Percentiles rank a stretch among this genome's conserved stretches.
Evolutionary conservation across 2,329 filamentous ascomycete species (phyloP).

Genomic region (Scytalidium lignicola): DNA sequence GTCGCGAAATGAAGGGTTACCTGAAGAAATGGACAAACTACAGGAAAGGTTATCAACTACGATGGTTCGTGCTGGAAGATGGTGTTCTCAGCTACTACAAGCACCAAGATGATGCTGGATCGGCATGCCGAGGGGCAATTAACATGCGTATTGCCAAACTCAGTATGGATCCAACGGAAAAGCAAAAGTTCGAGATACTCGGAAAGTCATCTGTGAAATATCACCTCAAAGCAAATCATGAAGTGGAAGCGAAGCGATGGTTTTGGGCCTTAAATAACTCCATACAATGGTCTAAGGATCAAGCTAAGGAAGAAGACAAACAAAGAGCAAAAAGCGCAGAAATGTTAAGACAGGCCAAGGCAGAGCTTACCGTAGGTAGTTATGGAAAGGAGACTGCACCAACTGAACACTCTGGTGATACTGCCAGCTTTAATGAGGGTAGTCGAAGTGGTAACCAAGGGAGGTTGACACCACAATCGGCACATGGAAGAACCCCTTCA

Average conservation of each 20-base stretch:
- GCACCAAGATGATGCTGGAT: slow-evolving; percentile 94
- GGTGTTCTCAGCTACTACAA: slow-evolving; percentile 98
- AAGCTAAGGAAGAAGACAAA: slow-evolving; percentile 83
- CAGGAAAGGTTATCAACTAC: slow-evolving; percentile 89
- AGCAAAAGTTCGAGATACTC: slow-evolving; percentile 95
- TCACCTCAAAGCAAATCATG: slow-evolving; percentile 93
- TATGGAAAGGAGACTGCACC: slow-evolving; percentile 17
- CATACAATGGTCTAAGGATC: slow-evolving; percentile 97
- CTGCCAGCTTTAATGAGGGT: slow-evolving; percentile 25
- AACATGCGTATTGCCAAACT: slow-evolving; percentile 96
- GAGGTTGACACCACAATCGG: slow-evolving; percentile 17
- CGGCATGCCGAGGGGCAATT: slow-evolving; percentile 93
- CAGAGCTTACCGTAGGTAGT: slow-evolving; percentile 56
- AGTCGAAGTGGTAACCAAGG: slow-evolving; percentile 41
- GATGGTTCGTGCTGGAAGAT: slow-evolving; percentile 97
- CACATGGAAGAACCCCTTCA: slow-evolving; percentile 17
- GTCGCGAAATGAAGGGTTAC: slow-evolving; percentile 96
- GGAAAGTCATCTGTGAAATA: slow-evolving; percentile 99
- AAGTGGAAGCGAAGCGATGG: slow-evolving; percentile 97
- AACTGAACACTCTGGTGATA: slow-evolving; percentile 17
- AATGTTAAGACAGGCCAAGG: slow-evolving; percentile 71
- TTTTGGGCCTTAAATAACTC: slow-evolving; percentile 99
- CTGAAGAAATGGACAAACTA: slow-evolving; percentile 99
- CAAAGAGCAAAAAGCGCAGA: slow-evolving; percentile 71
- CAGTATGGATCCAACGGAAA: slow-evolving; percentile 95